Conservation (phyloP, 2,329 filamentous ascomycete genomes). For the Magnaporthiopsis poae region DNA sequence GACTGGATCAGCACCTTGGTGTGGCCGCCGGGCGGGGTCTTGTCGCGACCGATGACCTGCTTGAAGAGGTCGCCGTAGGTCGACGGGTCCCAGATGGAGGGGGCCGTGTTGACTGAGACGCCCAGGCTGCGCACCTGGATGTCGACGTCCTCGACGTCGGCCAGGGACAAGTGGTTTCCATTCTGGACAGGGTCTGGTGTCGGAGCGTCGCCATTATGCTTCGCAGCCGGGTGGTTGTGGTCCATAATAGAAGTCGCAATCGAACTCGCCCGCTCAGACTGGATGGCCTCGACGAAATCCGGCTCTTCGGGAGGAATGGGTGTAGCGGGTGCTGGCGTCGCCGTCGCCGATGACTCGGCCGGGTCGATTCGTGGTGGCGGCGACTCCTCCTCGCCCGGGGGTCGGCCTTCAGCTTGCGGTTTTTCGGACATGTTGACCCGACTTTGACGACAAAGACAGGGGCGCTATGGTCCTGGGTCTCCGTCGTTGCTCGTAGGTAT, state of each 20-base stretch:
- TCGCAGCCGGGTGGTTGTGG: slow-evolving; percentile 10
- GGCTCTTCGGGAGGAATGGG: not conserved
- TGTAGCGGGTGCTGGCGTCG: no score
- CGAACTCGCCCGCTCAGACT: slow-evolving; percentile 22
- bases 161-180: slow-evolving; percentile 31
- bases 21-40: slow-evolving; percentile 20
- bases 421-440: not conserved
- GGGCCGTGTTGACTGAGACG: slow-evolving; percentile 49
- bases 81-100: slow-evolving; percentile 39
- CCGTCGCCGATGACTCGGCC: not conserved
- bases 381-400: not conserved
- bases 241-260: slow-evolving; percentile 21
- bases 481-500: not conserved
- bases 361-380: not conserved
- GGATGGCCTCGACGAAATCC: not conserved
- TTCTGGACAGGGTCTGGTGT: slow-evolving; percentile 21
- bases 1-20: slow-evolving; percentile 50
- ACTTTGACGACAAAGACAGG: not conserved
- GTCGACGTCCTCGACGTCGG: slow-evolving; percentile 46
- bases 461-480: not conserved
- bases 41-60: slow-evolving; percentile 21
- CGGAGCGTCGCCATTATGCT: slow-evolving; percentile 3
- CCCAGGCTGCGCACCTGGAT: slow-evolving; percentile 44
- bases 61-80: slow-evolving; percentile 34
- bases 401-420: not conserved